These are phyloP conservation scores for Thielaviopsis punctulata DNA, from an alignment of 2,329 filamentous ascomycete species.

Conservation along the genomic window DNA sequence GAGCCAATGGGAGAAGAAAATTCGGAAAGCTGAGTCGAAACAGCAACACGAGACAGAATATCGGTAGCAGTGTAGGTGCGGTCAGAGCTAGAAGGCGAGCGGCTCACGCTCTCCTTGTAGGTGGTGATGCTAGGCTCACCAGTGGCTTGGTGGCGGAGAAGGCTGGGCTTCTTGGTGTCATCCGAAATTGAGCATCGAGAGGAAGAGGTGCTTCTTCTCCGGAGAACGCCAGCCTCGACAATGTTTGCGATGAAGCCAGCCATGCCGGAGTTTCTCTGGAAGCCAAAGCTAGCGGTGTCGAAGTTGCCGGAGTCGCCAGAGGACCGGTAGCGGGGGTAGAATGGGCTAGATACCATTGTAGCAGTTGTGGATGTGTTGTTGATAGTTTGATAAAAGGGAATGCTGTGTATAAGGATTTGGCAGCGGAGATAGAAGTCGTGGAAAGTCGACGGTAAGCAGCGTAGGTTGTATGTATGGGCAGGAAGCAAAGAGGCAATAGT, in stretches of 20 bases:
- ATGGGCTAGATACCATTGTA: conserved; percentile 9
- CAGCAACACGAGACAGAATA: conserved; percentile 9
- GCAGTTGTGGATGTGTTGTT: background rate
- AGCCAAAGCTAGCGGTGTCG: conserved; percentile 4
- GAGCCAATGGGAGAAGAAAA: conserved; percentile 9
- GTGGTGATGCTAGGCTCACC: conserved; percentile 10
- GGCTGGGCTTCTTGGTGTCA: conserved; percentile 10
- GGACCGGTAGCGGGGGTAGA: conserved; percentile 7
- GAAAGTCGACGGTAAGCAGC: background rate
- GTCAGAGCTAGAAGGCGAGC: conserved; percentile 7
- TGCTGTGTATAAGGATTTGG: background rate
- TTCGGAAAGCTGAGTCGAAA: conserved; percentile 6
- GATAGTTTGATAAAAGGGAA: background rate
- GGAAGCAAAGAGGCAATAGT: background rate
- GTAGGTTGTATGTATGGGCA: background rate
- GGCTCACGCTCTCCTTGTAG: conserved; percentile 7
- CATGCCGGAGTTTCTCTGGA: conserved; percentile 7
- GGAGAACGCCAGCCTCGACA: conserved; percentile 8
- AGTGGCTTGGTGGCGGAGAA: conserved; percentile 11
- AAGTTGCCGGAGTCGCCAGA: conserved; percentile 7
- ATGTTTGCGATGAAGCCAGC: conserved; percentile 11
- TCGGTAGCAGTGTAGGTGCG: conserved; percentile 10
- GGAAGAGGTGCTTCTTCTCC: conserved; percentile 10
- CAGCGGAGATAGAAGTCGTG: background rate
- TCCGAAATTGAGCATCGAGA: conserved; percentile 12